Evolutionary conservation across 2,329 filamentous ascomycete genomes (phyloP).

Genomic region (Pyrenochaeta sp.): DNA sequence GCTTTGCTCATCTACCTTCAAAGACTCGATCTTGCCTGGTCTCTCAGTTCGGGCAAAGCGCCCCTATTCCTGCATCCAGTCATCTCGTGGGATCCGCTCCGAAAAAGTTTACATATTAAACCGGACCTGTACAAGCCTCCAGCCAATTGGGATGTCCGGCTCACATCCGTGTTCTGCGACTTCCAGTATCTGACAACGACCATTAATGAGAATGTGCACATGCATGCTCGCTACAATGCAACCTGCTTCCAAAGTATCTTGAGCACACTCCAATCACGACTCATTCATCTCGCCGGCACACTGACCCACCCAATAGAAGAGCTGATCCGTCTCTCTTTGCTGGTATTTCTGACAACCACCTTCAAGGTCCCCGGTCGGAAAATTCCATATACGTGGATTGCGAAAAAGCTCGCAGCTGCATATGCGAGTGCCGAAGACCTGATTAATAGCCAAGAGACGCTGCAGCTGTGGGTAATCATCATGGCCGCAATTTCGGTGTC

Average conservation of each 20-base stretch:
- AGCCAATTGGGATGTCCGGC: slow-evolving; percentile 8
- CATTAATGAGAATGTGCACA: slow-evolving; percentile 13
- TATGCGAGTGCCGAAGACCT: not conserved
- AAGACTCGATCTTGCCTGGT: slow-evolving; percentile 23
- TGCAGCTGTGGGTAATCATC: slow-evolving; percentile 12
- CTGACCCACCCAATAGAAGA: not conserved
- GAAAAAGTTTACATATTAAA: not conserved
- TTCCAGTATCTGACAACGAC: slow-evolving; percentile 10
- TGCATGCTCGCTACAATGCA: slow-evolving; percentile 3
- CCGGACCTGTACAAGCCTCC: slow-evolving; percentile 3
- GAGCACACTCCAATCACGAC: slow-evolving; percentile 18
- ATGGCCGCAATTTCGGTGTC: slow-evolving; percentile 2
- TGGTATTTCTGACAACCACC: slow-evolving; percentile 18
- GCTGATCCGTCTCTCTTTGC: slow-evolving; percentile 9
- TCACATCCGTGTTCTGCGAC: slow-evolving; percentile 16
- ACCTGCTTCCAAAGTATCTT: slow-evolving; percentile 16
- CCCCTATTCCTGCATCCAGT: slow-evolving; percentile 15
- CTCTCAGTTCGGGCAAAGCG: slow-evolving; percentile 15
- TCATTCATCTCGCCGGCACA: slow-evolving; percentile 9
- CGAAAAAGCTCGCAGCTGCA: not conserved
- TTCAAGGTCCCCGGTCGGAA: slow-evolving; percentile 18
- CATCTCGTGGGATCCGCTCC: slow-evolving; percentile 9
- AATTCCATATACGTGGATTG: slow-evolving; percentile 15
- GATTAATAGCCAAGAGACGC: not conserved
- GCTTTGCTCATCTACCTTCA: not conserved